These are phyloP conservation scores for Clarireedia monteithiana DNA, from an alignment of 2,329 filamentous ascomycete species.

Conservation along the genomic window DNA sequence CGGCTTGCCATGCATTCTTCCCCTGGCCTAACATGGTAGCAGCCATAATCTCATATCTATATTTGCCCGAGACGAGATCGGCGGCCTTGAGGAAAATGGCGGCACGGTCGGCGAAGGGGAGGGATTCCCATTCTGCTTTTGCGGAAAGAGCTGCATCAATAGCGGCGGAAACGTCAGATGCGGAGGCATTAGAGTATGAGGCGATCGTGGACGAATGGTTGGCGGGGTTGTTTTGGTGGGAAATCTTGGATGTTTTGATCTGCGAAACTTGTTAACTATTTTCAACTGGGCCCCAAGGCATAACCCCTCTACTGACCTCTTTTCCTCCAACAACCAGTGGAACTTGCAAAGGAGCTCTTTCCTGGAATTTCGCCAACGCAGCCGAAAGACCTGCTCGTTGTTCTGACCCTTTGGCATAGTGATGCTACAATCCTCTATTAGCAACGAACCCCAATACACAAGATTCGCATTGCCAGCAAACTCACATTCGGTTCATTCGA, in stretches of 20 bases:
- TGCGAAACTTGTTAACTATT: slow-evolving; percentile 27
- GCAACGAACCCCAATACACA: background rate
- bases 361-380: slow-evolving; percentile 63
- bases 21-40: slow-evolving; percentile 93
- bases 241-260: slow-evolving; percentile 59
- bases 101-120: slow-evolving; percentile 85
- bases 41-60: slow-evolving; percentile 93
- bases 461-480: slow-evolving; percentile 18
- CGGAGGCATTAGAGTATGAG: slow-evolving; percentile 74
- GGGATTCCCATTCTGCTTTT: slow-evolving; percentile 74
- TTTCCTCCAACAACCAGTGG: slow-evolving; percentile 80
- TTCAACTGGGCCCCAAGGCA: background rate
- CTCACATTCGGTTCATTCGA: slow-evolving; percentile 93
- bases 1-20: slow-evolving; percentile 97
- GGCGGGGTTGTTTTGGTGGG: slow-evolving; percentile 74
- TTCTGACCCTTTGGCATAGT: slow-evolving; percentile 76
- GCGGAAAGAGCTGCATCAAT: slow-evolving; percentile 30
- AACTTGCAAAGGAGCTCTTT: slow-evolving; percentile 64
- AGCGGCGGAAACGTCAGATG: slow-evolving; percentile 59
- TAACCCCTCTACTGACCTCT: slow-evolving; percentile 45
- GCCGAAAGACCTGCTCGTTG: slow-evolving; percentile 70
- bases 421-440: slow-evolving; percentile 52
- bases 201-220: slow-evolving; percentile 71
- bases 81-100: slow-evolving; percentile 94
- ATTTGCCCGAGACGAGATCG: slow-evolving; percentile 82